Evolutionary conservation across 768 basidiomycete genomes (phyloP).

Genomic region (Mycena floridula): DNA sequence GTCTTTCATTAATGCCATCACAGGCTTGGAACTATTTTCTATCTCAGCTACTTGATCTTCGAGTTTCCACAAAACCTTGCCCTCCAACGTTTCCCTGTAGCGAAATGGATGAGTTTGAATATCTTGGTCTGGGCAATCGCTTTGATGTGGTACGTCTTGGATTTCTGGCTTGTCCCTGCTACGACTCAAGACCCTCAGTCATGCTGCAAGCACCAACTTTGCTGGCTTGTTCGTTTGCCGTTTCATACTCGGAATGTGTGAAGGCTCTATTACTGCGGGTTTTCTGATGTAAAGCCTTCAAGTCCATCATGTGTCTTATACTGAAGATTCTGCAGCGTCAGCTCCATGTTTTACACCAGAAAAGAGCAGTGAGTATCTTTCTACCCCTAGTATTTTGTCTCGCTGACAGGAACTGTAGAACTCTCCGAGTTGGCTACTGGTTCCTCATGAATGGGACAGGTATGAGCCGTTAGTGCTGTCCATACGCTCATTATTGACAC

Average conservation of each 20-base stretch:
- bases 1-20: not conserved
- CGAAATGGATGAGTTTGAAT: constrained; percentile 73
- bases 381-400: too few relatives aligned
- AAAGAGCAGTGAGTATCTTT: too few relatives aligned
- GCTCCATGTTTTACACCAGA: constrained; percentile 73
- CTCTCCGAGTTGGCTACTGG: constrained; percentile 67
- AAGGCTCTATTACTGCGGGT: constrained; percentile 66
- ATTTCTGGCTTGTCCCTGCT: too few relatives aligned
- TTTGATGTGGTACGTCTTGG: too few relatives aligned
- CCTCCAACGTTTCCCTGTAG: constrained; percentile 68
- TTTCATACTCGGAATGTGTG: constrained; percentile 65
- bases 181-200: too few relatives aligned
- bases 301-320: too few relatives aligned
- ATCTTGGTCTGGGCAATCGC: constrained; percentile 63
- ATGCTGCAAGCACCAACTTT: constrained; percentile 71
- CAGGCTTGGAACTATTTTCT: constrained; percentile 75
- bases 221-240: constrained; percentile 57
- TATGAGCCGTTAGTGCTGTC: too few relatives aligned
- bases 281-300: too few relatives aligned
- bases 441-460: constrained; percentile 76
- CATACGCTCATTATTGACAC: too few relatives aligned
- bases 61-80: constrained; percentile 73
- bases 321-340: too few relatives aligned
- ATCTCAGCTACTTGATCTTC: constrained; percentile 64
- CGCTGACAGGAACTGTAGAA: too few relatives aligned